phyloP scores from a whole-genome alignment of 768 basidiomycete genomes.

The Panus rudis region DNA sequence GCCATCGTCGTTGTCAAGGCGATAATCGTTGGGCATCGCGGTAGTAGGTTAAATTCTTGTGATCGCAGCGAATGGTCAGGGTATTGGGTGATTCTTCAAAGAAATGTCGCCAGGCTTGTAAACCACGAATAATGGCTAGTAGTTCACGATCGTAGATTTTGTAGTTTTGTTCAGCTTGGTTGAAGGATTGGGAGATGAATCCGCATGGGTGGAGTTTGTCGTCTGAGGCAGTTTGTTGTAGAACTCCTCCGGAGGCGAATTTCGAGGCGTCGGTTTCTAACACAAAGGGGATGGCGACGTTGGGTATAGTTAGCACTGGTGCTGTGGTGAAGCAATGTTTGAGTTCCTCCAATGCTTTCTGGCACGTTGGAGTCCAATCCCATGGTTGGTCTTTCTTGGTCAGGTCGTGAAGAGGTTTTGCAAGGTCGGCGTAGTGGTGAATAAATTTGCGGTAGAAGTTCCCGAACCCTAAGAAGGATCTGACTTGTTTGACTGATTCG shows the following conservation, averaged over 20 bases:
- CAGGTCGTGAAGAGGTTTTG: conserved; percentile 12
- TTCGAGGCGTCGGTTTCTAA: conserved; percentile 14
- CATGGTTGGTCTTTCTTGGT: conserved; percentile 9
- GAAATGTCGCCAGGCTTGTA: conserved; percentile 21
- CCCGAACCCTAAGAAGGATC: conserved; percentile 21
- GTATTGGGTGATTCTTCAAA: conserved; percentile 20
- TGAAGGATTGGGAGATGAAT: conserved; percentile 17
- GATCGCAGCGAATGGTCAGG: conserved; percentile 22
- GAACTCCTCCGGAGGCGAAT: conserved; percentile 14
- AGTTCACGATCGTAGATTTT: conserved; percentile 34
- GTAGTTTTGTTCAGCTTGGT: conserved; percentile 26
- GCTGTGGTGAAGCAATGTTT: background rate
- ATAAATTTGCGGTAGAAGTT: conserved; percentile 27
- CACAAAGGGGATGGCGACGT: conserved; percentile 2
- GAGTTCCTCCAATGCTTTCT: background rate
- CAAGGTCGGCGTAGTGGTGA: conserved; percentile 15
- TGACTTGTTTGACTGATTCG: conserved; percentile 12
- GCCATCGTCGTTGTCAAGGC: conserved; percentile 27
- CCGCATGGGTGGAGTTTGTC: conserved; percentile 17
- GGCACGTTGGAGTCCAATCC: background rate
- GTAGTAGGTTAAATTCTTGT: conserved; percentile 27
- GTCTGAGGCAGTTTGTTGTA: conserved; percentile 14
- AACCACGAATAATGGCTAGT: conserved; percentile 25
- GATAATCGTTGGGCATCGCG: conserved; percentile 17
- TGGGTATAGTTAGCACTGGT: conserved; percentile 1